Evolutionary conservation across 2,329 filamentous ascomycete species (phyloP).

Genomic region (Fusarium fracticaudum): DNA sequence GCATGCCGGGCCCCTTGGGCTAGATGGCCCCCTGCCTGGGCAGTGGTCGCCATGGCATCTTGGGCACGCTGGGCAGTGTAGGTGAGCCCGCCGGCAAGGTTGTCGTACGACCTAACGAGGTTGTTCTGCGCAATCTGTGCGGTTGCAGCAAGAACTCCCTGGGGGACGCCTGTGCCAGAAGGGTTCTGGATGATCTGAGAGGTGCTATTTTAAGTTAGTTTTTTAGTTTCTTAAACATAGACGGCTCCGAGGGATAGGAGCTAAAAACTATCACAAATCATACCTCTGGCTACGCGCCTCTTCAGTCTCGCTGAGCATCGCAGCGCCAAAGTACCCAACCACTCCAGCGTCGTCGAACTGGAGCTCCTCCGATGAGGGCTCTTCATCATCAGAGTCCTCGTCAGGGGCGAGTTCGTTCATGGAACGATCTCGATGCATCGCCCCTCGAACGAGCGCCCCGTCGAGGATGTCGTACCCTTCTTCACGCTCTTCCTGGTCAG

Average conservation of each 20-base stretch:
- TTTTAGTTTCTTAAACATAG: neutral
- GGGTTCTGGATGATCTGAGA: neutral
- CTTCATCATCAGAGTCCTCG: neutral
- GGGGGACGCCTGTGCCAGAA: neutral
- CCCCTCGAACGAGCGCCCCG: neutral
- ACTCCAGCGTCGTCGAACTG: neutral
- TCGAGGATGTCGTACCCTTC: neutral
- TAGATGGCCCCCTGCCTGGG: constrained; percentile 1
- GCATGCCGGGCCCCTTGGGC: constrained; percentile 1
- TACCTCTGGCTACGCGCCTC: neutral
- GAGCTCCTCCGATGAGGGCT: neutral
- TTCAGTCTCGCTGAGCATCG: neutral
- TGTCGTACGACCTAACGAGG: constrained; percentile 8
- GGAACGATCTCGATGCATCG: neutral
- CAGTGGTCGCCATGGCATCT: constrained; percentile 1
- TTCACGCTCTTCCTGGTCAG: neutral
- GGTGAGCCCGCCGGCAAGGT: neutral
- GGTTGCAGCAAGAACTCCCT: neutral
- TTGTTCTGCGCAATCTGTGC: neutral
- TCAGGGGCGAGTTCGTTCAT: neutral
- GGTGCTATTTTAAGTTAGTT: neutral
- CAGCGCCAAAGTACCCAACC: neutral
- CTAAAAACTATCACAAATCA: constrained; percentile 10
- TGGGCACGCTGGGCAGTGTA: neutral
- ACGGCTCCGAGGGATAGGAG: neutral